These are phyloP conservation scores for Eragrostis curvula DNA, from an alignment of 176 grass and related monocot genomes.

Conservation along the genomic window DNA sequence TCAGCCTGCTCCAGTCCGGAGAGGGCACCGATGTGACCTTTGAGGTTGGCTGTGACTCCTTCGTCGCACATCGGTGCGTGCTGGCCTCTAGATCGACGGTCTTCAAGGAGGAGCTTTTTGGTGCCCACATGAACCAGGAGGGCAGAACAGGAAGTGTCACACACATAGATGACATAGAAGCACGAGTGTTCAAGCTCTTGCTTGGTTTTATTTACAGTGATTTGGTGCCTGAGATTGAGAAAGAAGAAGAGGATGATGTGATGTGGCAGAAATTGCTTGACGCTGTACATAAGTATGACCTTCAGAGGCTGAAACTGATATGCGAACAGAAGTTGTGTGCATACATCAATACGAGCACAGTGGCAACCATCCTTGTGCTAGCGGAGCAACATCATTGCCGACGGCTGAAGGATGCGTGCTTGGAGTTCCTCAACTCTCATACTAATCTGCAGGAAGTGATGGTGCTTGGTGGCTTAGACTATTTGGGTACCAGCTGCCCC, in stretches of 20 bases:
- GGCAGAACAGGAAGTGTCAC: slow-evolving; percentile 6
- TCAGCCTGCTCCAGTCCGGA: neutral
- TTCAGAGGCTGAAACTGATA: neutral
- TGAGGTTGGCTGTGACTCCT: too few species aligned
- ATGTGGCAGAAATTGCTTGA: slow-evolving; percentile 45
- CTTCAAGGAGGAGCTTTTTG: slow-evolving; percentile 17
- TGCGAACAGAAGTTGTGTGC: neutral
- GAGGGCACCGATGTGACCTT: neutral
- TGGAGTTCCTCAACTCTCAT: neutral
- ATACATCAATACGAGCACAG: slow-evolving; percentile 21
- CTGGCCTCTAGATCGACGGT: too few species aligned
- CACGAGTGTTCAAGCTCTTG: slow-evolving; percentile 48
- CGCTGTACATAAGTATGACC: slow-evolving; percentile 42
- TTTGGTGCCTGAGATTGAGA: slow-evolving; percentile 17
- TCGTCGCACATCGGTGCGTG: too few species aligned
- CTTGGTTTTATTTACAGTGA: slow-evolving; percentile 45
- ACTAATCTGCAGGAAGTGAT: neutral
- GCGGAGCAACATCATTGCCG: neutral
- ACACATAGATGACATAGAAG: slow-evolving; percentile 44
- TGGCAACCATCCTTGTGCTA: slow-evolving; percentile 22
- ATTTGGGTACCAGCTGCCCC: slow-evolving; percentile 29
- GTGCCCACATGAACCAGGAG: slow-evolving; percentile 43
- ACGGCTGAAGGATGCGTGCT: neutral
- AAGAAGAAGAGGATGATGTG: neutral
- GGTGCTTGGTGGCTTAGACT: slow-evolving; percentile 12